Percentiles rank a stretch among this genome's conserved stretches.
These are phyloP conservation scores for Luzula sylvatica DNA, from an alignment of 176 grass and related monocot species.

Conservation along the genomic window DNA sequence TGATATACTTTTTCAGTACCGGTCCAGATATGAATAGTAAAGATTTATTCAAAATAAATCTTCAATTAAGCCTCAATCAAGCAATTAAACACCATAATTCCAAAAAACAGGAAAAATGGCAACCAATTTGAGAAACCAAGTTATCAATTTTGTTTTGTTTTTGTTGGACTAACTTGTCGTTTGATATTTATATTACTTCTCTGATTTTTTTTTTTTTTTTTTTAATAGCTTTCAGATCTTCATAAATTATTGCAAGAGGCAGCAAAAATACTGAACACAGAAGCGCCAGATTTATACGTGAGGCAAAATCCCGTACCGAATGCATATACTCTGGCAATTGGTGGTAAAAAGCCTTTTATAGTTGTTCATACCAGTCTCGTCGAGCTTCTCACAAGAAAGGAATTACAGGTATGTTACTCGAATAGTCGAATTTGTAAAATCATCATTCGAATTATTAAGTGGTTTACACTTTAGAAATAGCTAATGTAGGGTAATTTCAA, in stretches of 20 bases:
- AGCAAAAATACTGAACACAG: constrained; percentile 56
- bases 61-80: no score
- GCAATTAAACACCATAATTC: no score
- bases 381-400: constrained; percentile 76
- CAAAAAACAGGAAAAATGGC: no score
- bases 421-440: no score
- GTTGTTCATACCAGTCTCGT: constrained; percentile 90
- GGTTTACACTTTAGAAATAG: no score
- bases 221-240: constrained; percentile 54
- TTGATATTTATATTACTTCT: neutral
- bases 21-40: constrained; percentile 4
- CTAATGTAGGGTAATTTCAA: no score
- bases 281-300: constrained; percentile 83
- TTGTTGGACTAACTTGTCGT: no score
- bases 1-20: no score
- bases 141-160: no score
- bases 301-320: constrained; percentile 81
- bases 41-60: no score
- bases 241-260: constrained; percentile 54
- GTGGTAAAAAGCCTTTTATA: constrained; percentile 79
- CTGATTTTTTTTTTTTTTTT: neutral
- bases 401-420: constrained; percentile 59
- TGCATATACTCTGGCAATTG: constrained; percentile 86
- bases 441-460: no score
- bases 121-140: no score